phyloP scores from a whole-genome alignment of 164 flowering plant species.

The Akebia trifoliata region DNA sequence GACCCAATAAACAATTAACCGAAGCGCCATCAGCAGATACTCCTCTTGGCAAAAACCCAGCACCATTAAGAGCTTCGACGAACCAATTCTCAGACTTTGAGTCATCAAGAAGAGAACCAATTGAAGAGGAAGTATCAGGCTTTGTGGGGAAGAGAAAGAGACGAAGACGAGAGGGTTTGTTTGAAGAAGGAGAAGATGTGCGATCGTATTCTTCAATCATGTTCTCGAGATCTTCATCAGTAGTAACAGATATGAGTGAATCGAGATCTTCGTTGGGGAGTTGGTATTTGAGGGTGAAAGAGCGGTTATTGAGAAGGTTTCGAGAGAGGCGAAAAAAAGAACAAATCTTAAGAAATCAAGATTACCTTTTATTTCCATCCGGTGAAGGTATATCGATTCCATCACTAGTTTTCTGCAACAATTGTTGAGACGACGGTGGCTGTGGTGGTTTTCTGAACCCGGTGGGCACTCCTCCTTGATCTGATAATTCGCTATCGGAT shows the following conservation, averaged over 20 bases:
- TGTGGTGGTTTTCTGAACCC: slow-evolving; percentile 36
- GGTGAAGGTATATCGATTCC: slow-evolving; percentile 35
- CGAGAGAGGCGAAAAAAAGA: slow-evolving; percentile 46
- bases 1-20: slow-evolving; percentile 45
- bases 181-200: slow-evolving; percentile 20
- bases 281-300: slow-evolving; percentile 76
- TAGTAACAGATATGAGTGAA: slow-evolving; percentile 77
- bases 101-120: slow-evolving; percentile 62
- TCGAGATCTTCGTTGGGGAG: slow-evolving; percentile 90
- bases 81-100: slow-evolving; percentile 85
- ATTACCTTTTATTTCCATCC: slow-evolving; percentile 40
- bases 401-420: slow-evolving; percentile 37
- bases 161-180: slow-evolving; percentile 46
- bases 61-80: slow-evolving; percentile 66
- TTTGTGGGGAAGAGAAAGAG: slow-evolving; percentile 54
- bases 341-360: background rate
- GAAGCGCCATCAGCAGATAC: slow-evolving; percentile 54
- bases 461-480: slow-evolving; percentile 47
- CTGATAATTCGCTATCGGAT: slow-evolving; percentile 82
- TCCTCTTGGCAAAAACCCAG: slow-evolving; percentile 48
- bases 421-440: slow-evolving; percentile 20
- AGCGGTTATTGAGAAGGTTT: slow-evolving; percentile 38
- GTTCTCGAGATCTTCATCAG: slow-evolving; percentile 91
- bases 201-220: slow-evolving; percentile 97
- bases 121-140: slow-evolving; percentile 57